phyloP scores from a whole-genome alignment of 768 basidiomycete genomes.

The Pleurotus tuoliensis region DNA sequence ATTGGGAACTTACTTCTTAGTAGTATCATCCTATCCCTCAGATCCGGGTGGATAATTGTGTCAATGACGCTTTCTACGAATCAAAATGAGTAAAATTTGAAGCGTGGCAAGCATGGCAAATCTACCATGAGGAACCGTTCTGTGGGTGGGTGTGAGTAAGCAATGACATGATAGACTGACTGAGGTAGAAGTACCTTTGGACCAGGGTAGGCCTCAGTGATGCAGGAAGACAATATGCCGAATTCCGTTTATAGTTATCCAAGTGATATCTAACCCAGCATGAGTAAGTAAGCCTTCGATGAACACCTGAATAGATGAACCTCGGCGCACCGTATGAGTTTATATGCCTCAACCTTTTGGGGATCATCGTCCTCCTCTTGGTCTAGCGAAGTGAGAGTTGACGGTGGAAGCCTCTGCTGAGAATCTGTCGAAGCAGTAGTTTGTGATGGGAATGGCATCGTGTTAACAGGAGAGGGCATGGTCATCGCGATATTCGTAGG shows the following conservation, averaged over 20 bases:
- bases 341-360: slow-evolving; percentile 74
- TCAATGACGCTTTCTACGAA: slow-evolving; percentile 83
- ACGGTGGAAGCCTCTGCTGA: slow-evolving; percentile 30
- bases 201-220: slow-evolving; percentile 86
- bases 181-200: slow-evolving; percentile 51
- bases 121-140: slow-evolving; percentile 80
- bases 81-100: slow-evolving; percentile 1
- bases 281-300: too few relatives aligned
- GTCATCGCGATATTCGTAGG: slow-evolving; percentile 49
- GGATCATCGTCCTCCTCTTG: slow-evolving; percentile 66
- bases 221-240: slow-evolving; percentile 81
- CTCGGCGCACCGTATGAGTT: slow-evolving; percentile 65
- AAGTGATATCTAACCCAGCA: slow-evolving; percentile 69
- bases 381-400: slow-evolving; percentile 29
- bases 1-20: slow-evolving; percentile 56
- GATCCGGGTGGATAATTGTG: slow-evolving; percentile 81
- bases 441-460: slow-evolving; percentile 45
- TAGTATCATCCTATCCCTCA: slow-evolving; percentile 89
- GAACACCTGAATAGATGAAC: too few relatives aligned
- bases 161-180: slow-evolving; percentile 9
- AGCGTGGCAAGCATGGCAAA: slow-evolving; percentile 9
- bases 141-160: slow-evolving; percentile 19
- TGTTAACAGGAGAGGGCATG: slow-evolving; percentile 48
- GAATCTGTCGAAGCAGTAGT: slow-evolving; percentile 17
- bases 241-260: slow-evolving; percentile 84